These are phyloP conservation scores for Phytophthora litchii DNA, from an alignment of 352 stramenopile genomes.

Conservation along the genomic window DNA sequence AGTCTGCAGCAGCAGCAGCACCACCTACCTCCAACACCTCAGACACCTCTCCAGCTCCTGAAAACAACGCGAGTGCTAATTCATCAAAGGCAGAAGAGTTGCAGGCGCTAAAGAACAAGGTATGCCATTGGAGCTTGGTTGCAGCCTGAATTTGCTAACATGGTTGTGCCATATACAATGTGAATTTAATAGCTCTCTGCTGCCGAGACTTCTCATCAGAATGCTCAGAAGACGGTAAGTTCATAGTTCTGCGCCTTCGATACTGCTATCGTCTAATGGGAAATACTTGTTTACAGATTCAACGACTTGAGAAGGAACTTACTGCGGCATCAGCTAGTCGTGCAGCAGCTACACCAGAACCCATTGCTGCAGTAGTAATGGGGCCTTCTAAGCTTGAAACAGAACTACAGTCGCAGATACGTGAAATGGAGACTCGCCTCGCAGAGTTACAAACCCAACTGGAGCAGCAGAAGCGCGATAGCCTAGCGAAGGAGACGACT, in stretches of 20 bases:
- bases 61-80: conserved; percentile 2
- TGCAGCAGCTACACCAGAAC: conserved; percentile 38
- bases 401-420: conserved; percentile 47
- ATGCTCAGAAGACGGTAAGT: conserved; percentile 58
- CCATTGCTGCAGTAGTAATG: conserved; percentile 30
- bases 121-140: conserved; percentile 15
- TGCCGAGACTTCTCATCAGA: conserved; percentile 37
- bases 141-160: background rate
- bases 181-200: conserved; percentile 42
- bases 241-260: background rate
- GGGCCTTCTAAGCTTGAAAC: conserved; percentile 38
- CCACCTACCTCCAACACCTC: conserved; percentile 18
- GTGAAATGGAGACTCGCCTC: conserved; percentile 44
- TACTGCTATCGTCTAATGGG: background rate
- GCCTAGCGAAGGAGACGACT: conserved; percentile 49
- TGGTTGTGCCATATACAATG: background rate
- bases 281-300: conserved; percentile 41
- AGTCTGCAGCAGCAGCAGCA: conserved; percentile 19
- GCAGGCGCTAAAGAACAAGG: conserved; percentile 61
- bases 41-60: conserved; percentile 12
- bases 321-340: conserved; percentile 33
- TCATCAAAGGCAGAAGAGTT: conserved; percentile 48
- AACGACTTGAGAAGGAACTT: conserved; percentile 65
- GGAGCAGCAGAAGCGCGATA: conserved; percentile 57
- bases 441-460: conserved; percentile 45